These are phyloP conservation scores for Penicillium subrubescens DNA, from an alignment of 495 filamentous ascomycete genomes.

Conservation along the genomic window DNA sequence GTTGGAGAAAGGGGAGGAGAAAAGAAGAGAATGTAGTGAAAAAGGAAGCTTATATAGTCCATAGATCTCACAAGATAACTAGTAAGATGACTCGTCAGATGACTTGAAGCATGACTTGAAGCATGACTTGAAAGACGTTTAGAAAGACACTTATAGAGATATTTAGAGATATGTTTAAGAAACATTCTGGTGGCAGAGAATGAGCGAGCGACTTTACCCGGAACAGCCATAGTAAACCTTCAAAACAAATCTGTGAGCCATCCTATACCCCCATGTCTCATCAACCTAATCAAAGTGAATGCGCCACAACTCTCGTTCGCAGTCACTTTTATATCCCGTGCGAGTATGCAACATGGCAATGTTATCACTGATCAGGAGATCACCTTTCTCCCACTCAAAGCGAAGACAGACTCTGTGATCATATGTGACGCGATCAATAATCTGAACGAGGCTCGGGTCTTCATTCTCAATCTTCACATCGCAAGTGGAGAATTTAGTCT, in stretches of 20 bases:
- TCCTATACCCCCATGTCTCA: background rate
- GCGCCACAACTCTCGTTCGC: constrained; percentile 53
- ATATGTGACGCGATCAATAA: constrained; percentile 46
- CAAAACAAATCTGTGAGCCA: background rate
- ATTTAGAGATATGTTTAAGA: background rate
- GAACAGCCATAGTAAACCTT: background rate
- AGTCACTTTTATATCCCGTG: constrained; percentile 44
- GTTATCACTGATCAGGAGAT: constrained; percentile 59
- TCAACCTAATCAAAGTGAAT: constrained; percentile 44
- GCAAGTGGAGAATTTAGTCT: constrained; percentile 51
- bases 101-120: too few species aligned
- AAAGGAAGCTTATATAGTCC: too few species aligned
- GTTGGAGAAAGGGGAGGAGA: too few species aligned
- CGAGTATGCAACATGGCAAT: constrained; percentile 54
- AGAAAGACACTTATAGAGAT: too few species aligned
- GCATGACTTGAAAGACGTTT: too few species aligned
- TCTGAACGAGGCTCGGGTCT: constrained; percentile 21
- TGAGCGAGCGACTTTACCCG: background rate
- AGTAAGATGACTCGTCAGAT: too few species aligned
- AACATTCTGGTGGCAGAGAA: constrained; percentile 4
- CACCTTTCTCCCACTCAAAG: constrained; percentile 54
- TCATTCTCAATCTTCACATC: constrained; percentile 51
- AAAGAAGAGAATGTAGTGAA: too few species aligned
- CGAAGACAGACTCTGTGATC: constrained; percentile 53
- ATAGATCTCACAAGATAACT: too few species aligned